Evolutionary conservation across 805 yeast species (phyloP), one percentile per base, ranked within the genome.

Genomic region (Isabelozyma gotoi): DNA sequence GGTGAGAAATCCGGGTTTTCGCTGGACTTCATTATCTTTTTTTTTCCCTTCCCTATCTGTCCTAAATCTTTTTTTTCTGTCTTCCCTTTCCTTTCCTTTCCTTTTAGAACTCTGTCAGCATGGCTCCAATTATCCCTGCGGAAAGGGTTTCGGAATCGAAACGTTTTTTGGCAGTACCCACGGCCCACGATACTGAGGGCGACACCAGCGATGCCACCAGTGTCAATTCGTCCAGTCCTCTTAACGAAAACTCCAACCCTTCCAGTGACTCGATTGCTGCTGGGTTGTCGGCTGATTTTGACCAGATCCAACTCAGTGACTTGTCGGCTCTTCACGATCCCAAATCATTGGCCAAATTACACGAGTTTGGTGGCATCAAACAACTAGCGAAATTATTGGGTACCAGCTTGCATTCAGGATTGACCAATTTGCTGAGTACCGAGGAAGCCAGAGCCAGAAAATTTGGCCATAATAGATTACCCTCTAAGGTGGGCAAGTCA

Each of bases 401-500:
- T 49, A 62, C 82, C 1, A 68, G 75, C 39, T 44, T 57, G 3
- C 39, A 50, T 3, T 50, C 46, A 2, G 88, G 88, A 0, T 57
- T 82, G 11, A 51, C 69, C 18, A 57, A 57, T 3, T 35, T 65
- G 2, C 55, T 67, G 15, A 52, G 60, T 3, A 72, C 46, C 12
- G 71, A 66, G 40, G 45, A 51, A 4, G 29, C 32, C 15, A 69
- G 96, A 42, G 50, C 50, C 1, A 47, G 55, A n/a, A 65, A 61
- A 5, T 94, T 79, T 61, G 96, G 96, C 18, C 67, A 62, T 14
- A 94, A 94, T 60, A 63, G 57, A 18, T 62, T 94, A 15, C 98
- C 98, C 0, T 83, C 79, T 44, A 78, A 78, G 51, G 71, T 78
- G n/a, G 75, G 84, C 7, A 88, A 86, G 57, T 73, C 88, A 1